Conservation (phyloP, 169 alveolate species). For the Plasmodium fragile region DNA sequence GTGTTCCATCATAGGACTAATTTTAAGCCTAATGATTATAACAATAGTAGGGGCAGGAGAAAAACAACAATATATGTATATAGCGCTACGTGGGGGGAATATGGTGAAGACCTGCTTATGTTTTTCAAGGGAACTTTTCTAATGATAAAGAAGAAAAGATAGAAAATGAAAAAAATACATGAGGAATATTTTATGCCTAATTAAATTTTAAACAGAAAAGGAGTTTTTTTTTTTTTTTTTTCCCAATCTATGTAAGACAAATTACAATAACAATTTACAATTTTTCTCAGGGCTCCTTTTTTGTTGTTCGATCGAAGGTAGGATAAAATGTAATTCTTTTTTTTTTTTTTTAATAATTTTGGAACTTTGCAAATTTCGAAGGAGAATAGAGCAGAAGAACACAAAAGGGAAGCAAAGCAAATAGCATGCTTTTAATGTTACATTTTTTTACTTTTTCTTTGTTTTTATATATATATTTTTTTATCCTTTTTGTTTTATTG, state of each 20-base stretch:
- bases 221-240: neutral
- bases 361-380: neutral
- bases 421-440: neutral
- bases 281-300: slow-evolving; percentile 63
- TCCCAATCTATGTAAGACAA: neutral
- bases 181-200: neutral
- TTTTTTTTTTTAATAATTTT: neutral
- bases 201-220: neutral
- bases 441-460: neutral
- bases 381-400: neutral
- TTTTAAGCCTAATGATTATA: slow-evolving; percentile 70
- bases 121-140: neutral
- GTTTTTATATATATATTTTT: neutral
- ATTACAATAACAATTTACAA: neutral
- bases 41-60: slow-evolving; percentile 51
- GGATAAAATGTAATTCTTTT: slow-evolving; percentile 21
- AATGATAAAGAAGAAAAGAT: neutral
- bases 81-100: neutral
- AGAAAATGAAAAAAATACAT: neutral
- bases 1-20: slow-evolving; percentile 71
- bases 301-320: slow-evolving; percentile 25
- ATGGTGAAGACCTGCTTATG: neutral
- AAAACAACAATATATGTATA: neutral
- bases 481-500: neutral
- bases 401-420: neutral